Conservation (phyloP, 2,329 filamentous ascomycete genomes). For the Erysiphe pulchra region DNA sequence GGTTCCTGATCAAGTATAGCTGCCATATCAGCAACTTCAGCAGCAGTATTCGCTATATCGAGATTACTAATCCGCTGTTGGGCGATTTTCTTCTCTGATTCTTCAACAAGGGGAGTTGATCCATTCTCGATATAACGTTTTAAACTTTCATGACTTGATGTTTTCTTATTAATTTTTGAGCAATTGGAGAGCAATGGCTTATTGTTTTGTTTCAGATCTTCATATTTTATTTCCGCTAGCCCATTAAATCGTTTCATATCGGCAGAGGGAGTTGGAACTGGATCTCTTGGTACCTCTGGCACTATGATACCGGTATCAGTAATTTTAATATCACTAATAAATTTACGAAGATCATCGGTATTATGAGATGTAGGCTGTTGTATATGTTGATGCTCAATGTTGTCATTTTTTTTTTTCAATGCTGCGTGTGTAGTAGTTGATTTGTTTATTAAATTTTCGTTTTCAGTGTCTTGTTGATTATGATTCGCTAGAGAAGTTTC, state of each 20-base stretch:
- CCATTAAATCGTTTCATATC: background rate
- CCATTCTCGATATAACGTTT: no score
- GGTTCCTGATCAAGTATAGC: slow-evolving; percentile 12
- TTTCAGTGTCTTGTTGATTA: background rate
- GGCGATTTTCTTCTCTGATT: no score
- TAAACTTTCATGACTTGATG: no score
- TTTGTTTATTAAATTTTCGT: background rate
- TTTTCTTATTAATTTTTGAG: no score
- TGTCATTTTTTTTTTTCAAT: background rate
- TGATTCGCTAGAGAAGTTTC: background rate
- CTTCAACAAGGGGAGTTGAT: no score
- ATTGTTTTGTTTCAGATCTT: no score
- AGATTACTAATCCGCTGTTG: background rate
- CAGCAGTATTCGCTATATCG: slow-evolving; percentile 8
- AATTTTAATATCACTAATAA: background rate
- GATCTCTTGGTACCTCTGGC: background rate
- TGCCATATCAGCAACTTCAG: slow-evolving; percentile 19
- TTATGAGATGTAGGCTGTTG: background rate
- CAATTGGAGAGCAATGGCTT: no score
- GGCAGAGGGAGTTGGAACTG: background rate
- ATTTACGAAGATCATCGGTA: background rate
- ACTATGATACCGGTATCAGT: background rate
- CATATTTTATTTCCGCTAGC: no score
- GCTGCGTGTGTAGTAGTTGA: background rate
- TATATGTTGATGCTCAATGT: background rate